Evolutionary conservation across 2,329 filamentous ascomycete genomes (phyloP).

Genomic region (Colletotrichum sp.): DNA sequence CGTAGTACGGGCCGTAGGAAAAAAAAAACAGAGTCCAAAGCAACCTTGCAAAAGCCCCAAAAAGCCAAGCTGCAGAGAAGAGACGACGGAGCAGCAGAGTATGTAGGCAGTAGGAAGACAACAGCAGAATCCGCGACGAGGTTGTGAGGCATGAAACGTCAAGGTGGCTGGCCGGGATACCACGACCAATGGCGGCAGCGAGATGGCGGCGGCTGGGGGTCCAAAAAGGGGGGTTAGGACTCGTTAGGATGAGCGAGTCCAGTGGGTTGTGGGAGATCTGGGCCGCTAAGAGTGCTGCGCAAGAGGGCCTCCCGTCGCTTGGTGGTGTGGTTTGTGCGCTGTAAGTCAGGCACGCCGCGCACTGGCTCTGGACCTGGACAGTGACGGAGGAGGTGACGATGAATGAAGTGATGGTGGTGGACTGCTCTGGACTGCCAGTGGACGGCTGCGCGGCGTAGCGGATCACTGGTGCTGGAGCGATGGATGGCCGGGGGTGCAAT

Average conservation of each 20-base stretch:
- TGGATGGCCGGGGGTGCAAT: not conserved
- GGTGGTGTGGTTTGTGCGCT: not conserved
- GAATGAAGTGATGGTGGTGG: not conserved
- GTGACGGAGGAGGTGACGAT: not conserved
- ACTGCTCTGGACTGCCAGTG: constrained; percentile 3
- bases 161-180: constrained; percentile 26
- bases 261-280: constrained; percentile 5
- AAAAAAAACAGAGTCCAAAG: not conserved
- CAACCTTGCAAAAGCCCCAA: not conserved
- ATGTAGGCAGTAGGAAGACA: not conserved
- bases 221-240: constrained; percentile 4
- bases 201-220: not conserved
- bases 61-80: not conserved
- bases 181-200: constrained; percentile 23
- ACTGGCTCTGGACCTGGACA: not conserved
- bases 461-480: not conserved
- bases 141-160: constrained; percentile 34
- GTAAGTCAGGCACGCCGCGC: not conserved
- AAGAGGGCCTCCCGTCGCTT: not conserved
- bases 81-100: not conserved
- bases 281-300: not conserved
- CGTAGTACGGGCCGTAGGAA: not conserved
- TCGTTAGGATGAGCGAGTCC: not conserved
- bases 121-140: constrained; percentile 31
- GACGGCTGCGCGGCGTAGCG: not conserved